Evolutionary conservation across 2,329 filamentous ascomycete species (phyloP).

Genomic region (Cordyceps javanica): DNA sequence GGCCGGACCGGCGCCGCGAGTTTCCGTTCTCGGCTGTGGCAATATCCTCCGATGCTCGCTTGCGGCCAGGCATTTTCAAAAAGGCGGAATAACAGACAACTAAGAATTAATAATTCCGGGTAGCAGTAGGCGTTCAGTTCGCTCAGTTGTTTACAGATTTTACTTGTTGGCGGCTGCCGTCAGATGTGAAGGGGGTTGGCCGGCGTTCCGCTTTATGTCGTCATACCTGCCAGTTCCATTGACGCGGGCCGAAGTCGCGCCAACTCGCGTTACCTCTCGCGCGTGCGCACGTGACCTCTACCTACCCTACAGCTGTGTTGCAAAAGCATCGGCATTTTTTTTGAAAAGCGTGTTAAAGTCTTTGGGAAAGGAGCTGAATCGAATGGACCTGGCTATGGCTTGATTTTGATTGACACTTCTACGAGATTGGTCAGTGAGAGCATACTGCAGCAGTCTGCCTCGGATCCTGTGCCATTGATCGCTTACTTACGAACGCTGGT

Average conservation of each 20-base stretch:
- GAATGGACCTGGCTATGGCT: too few species aligned
- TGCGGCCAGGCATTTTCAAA: constrained; percentile 32
- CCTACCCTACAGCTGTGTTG: not conserved
- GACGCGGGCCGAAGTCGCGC: not conserved
- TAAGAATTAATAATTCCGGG: not conserved
- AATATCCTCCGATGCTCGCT: constrained; percentile 29
- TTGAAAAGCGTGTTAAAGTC: too few species aligned
- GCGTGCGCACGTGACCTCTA: not conserved
- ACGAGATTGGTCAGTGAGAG: too few species aligned
- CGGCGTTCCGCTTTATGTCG: not conserved
- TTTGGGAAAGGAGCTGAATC: too few species aligned
- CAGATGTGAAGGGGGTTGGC: not conserved
- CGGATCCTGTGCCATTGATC: too few species aligned
- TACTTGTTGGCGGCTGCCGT: not conserved
- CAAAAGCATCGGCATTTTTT: too few species aligned
- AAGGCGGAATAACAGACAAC: not conserved
- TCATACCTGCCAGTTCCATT: not conserved
- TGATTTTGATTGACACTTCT: too few species aligned
- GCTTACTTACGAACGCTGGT: too few species aligned
- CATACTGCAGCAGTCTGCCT: too few species aligned
- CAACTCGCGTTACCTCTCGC: not conserved
- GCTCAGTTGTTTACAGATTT: not conserved
- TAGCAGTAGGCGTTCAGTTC: not conserved
- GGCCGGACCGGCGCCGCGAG: constrained; percentile 41
- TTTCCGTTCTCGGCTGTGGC: constrained; percentile 16